Conservation (phyloP, 345 rosid genomes). For the Eutrema japonicum region DNA sequence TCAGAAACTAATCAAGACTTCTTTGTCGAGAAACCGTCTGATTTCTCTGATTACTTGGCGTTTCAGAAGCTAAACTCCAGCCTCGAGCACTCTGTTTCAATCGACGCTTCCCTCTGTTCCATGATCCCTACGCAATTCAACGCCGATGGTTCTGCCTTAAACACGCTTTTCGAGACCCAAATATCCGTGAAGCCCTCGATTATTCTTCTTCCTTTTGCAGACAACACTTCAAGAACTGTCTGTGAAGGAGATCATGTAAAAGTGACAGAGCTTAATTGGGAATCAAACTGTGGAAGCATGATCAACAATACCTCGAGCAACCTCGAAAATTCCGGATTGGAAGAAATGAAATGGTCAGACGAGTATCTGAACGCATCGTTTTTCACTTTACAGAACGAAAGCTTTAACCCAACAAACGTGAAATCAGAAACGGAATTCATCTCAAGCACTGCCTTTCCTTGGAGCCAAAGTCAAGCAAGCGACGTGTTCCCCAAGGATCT, state of each 20-base stretch:
- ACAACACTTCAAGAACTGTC: constrained; percentile 31
- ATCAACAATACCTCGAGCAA: not conserved
- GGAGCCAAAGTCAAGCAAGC: constrained; percentile 26
- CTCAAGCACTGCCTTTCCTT: not conserved
- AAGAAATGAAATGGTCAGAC: constrained; percentile 20
- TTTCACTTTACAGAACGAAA: constrained; percentile 9
- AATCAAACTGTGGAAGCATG: constrained; percentile 2
- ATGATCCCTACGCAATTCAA: constrained; percentile 35
- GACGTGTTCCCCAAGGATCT: constrained; percentile 30
- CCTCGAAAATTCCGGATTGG: not conserved
- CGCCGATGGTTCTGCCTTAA: constrained; percentile 18
- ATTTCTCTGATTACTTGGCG: constrained; percentile 48
- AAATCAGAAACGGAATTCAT: constrained; percentile 17
- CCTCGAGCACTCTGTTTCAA: constrained; percentile 41
- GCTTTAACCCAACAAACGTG: not conserved
- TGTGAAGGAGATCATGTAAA: not conserved
- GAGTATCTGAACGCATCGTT: not conserved
- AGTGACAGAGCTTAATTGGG: not conserved
- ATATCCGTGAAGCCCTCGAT: constrained; percentile 54
- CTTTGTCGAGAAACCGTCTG: constrained; percentile 42
- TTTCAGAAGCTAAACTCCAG: constrained; percentile 54
- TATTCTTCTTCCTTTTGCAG: constrained; percentile 49
- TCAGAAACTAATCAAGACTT: constrained; percentile 46
- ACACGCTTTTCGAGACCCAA: constrained; percentile 44
- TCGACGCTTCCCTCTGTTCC: constrained; percentile 40